A percentile compares a stretch with the other conserved stretches of the same genome.
These are phyloP conservation scores for Acrodontium crateriforme DNA, from an alignment of 2,329 filamentous ascomycete species.

Conservation along the genomic window DNA sequence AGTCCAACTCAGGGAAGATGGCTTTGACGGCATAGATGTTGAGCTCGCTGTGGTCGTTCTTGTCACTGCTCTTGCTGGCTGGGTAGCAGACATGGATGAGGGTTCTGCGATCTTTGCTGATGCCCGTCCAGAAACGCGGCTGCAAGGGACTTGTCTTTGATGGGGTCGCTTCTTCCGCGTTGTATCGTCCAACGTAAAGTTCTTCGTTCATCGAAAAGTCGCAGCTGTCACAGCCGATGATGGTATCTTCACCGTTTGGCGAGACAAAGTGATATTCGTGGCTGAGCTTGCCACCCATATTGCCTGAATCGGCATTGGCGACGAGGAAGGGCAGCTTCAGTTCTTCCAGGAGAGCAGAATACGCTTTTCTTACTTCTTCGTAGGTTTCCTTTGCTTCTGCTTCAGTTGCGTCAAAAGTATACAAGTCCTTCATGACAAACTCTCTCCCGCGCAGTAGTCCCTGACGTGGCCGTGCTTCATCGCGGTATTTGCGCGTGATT, in stretches of 20 bases:
- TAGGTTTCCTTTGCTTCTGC: conserved; percentile 70
- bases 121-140: conserved; percentile 11
- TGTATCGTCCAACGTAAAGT: conserved; percentile 29
- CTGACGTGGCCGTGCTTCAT: conserved; percentile 78
- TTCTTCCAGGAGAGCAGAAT: conserved; percentile 65
- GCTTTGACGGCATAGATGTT: conserved; percentile 54
- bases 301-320: conserved; percentile 84
- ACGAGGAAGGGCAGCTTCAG: conserved; percentile 72
- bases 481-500: conserved; percentile 84
- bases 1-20: conserved; percentile 53
- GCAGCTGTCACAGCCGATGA: conserved; percentile 64
- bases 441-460: conserved; percentile 79
- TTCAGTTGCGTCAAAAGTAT: conserved; percentile 70
- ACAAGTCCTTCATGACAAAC: conserved; percentile 96
- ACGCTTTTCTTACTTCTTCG: conserved; percentile 55
- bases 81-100: conserved; percentile 50
- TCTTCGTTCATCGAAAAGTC: conserved; percentile 77
- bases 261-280: conserved; percentile 89
- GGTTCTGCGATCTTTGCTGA: conserved; percentile 52
- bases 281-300: conserved; percentile 84
- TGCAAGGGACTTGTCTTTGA: not conserved
- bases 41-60: conserved; percentile 25
- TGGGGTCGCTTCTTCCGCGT: not conserved
- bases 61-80: too few species aligned
- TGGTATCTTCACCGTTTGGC: conserved; percentile 66